These are phyloP conservation scores for Cladophialophora exuberans DNA, from an alignment of 2,329 filamentous ascomycete species.

Conservation along the genomic window DNA sequence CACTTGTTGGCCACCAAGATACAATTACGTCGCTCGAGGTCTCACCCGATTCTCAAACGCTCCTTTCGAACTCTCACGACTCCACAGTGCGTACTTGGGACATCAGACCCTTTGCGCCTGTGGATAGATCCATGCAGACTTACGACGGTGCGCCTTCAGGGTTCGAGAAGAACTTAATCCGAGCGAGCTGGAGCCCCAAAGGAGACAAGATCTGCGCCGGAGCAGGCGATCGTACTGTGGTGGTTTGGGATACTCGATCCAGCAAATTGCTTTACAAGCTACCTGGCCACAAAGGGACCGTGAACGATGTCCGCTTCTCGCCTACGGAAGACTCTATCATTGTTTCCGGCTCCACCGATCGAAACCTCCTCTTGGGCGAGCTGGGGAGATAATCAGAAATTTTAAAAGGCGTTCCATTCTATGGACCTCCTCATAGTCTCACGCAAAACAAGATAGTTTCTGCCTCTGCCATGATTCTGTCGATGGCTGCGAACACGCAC, in stretches of 20 bases:
- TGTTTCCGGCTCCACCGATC: conserved; percentile 86
- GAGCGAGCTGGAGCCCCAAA: conserved; percentile 84
- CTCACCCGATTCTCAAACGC: conserved; percentile 88
- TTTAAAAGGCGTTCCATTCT: too few relatives aligned
- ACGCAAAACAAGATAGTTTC: too few relatives aligned
- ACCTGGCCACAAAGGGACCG: conserved; percentile 90
- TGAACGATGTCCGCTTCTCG: conserved; percentile 92
- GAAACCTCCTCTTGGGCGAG: conserved; percentile 81
- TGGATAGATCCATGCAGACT: conserved; percentile 79
- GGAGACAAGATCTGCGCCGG: conserved; percentile 88
- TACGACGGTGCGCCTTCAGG: conserved; percentile 90
- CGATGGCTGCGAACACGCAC: too few relatives aligned
- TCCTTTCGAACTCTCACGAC: conserved; percentile 92
- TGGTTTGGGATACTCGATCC: conserved; percentile 87
- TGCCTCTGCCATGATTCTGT: too few relatives aligned
- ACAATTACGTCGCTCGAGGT: conserved; percentile 87
- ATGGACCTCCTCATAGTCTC: too few relatives aligned
- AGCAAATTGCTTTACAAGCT: conserved; percentile 93
- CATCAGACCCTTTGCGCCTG: conserved; percentile 88
- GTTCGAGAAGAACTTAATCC: conserved; percentile 87
- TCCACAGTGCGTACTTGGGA: conserved; percentile 95
- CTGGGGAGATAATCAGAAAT: conserved; percentile 60
- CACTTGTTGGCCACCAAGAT: conserved; percentile 85
- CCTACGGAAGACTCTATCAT: conserved; percentile 83
- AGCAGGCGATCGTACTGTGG: conserved; percentile 85